Conservation (phyloP, 1,284 basidiomycete genomes). For the Phlebopus sp. region DNA sequence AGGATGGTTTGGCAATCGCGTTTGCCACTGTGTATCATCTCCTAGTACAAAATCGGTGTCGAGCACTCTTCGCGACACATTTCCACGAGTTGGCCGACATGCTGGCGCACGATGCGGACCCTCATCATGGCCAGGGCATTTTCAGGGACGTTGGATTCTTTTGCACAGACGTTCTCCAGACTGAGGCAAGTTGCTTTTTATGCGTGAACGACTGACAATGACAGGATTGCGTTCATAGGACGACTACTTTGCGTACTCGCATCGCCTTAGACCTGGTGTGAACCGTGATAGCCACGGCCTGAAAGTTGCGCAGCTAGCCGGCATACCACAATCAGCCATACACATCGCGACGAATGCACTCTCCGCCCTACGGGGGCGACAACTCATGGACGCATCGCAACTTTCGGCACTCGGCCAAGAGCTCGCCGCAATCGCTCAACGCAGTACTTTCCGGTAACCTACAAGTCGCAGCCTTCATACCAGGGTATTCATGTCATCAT, state of each 20-base stretch:
- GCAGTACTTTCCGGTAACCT: background rate
- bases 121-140: slow-evolving; percentile 38
- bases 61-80: slow-evolving; percentile 93
- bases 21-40: slow-evolving; percentile 89
- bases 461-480: background rate
- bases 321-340: slow-evolving; percentile 71
- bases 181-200: slow-evolving; percentile 46
- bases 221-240: slow-evolving; percentile 41
- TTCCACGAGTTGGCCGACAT: slow-evolving; percentile 93
- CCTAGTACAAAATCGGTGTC: slow-evolving; percentile 68
- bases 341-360: slow-evolving; percentile 56
- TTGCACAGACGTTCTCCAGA: slow-evolving; percentile 84
- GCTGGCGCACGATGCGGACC: slow-evolving; percentile 54
- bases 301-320: slow-evolving; percentile 86
- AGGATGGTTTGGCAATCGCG: slow-evolving; percentile 90
- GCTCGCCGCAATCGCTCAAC: slow-evolving; percentile 15
- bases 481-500: background rate
- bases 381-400: slow-evolving; percentile 22
- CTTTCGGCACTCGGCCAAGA: slow-evolving; percentile 25
- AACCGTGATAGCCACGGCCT: slow-evolving; percentile 92
- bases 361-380: slow-evolving; percentile 33
- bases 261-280: slow-evolving; percentile 78
- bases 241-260: slow-evolving; percentile 79
- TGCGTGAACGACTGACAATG: background rate
- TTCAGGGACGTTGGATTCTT: slow-evolving; percentile 76